These are phyloP conservation scores for Podaxis pistillaris DNA, from an alignment of 768 basidiomycete genomes.

Conservation along the genomic window DNA sequence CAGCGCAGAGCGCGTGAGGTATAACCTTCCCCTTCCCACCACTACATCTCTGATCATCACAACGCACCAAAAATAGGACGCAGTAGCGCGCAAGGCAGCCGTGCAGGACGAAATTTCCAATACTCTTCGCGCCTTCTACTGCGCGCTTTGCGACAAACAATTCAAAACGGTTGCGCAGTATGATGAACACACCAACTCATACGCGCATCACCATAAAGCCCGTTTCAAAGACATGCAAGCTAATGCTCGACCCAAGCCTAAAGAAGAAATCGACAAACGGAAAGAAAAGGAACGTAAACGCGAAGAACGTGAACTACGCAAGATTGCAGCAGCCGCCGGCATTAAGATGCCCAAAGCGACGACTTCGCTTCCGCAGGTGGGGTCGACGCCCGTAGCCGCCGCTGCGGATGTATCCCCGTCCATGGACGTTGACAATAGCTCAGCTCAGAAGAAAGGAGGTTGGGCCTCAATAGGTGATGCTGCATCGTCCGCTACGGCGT, in stretches of 20 bases:
- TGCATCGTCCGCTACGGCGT: constrained; percentile 18
- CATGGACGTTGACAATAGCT: constrained; percentile 19
- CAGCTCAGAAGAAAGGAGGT: constrained; percentile 42
- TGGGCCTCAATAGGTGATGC: constrained; percentile 43
- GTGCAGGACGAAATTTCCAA: constrained; percentile 66
- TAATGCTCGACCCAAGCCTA: constrained; percentile 60
- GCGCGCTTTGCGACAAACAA: constrained; percentile 82
- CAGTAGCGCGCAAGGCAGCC: constrained; percentile 61
- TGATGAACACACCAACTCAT: constrained; percentile 88
- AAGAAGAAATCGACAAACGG: constrained; percentile 68
- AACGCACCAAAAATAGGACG: constrained; percentile 40
- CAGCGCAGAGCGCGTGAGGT: constrained; percentile 76
- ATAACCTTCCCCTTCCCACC: constrained; percentile 14
- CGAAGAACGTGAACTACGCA: constrained; percentile 82
- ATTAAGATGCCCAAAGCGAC: constrained; percentile 60
- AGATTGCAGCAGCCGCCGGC: constrained; percentile 80
- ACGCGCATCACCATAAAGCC: constrained; percentile 84
- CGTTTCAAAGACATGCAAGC: constrained; percentile 82
- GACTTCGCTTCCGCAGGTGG: constrained; percentile 4
- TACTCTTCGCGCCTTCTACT: constrained; percentile 76
- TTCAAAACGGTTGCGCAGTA: constrained; percentile 85
- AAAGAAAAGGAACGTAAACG: constrained; percentile 85
- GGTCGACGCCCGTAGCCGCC: constrained; percentile 22
- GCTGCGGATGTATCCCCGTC: constrained; percentile 18
- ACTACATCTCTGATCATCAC: constrained; percentile 8